Evolutionary conservation across 768 basidiomycete genomes (phyloP).

Genomic region (Podaxis sp.): DNA sequence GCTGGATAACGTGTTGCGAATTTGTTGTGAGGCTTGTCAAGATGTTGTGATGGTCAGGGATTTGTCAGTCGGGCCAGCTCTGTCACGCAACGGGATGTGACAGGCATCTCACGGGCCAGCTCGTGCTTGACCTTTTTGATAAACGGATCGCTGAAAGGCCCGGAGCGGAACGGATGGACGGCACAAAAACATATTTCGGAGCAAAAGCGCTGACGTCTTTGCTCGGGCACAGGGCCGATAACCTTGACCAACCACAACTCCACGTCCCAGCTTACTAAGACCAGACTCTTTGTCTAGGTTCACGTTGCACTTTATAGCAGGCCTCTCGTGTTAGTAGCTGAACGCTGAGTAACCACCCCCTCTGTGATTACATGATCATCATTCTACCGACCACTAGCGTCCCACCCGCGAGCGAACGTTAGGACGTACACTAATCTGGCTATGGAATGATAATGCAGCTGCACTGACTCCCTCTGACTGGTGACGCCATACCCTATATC

Average conservation of each 20-base stretch:
- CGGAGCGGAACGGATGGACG: constrained; percentile 11
- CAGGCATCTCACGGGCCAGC: background rate
- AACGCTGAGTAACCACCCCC: background rate
- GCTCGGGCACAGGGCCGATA: background rate
- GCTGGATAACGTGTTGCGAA: background rate
- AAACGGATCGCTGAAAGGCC: constrained; percentile 9
- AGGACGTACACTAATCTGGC: background rate
- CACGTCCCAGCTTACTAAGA: background rate
- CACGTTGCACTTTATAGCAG: background rate
- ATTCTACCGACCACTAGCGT: background rate
- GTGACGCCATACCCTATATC: background rate
- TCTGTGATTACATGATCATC: background rate
- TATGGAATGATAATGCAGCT: background rate
- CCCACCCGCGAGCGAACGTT: background rate
- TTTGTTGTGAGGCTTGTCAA: background rate
- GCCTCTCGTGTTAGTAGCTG: background rate
- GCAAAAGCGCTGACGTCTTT: constrained; percentile 1
- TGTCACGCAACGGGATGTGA: constrained; percentile 9
- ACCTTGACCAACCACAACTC: background rate
- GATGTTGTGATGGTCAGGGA: background rate
- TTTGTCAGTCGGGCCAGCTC: constrained; percentile 4
- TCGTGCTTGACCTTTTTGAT: constrained; percentile 3
- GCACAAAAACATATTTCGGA: background rate
- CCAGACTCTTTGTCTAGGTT: background rate
- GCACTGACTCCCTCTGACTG: background rate